phyloP scores from a whole-genome alignment of 176 grass and related monocot genomes.

The Musa troglodytarum region DNA sequence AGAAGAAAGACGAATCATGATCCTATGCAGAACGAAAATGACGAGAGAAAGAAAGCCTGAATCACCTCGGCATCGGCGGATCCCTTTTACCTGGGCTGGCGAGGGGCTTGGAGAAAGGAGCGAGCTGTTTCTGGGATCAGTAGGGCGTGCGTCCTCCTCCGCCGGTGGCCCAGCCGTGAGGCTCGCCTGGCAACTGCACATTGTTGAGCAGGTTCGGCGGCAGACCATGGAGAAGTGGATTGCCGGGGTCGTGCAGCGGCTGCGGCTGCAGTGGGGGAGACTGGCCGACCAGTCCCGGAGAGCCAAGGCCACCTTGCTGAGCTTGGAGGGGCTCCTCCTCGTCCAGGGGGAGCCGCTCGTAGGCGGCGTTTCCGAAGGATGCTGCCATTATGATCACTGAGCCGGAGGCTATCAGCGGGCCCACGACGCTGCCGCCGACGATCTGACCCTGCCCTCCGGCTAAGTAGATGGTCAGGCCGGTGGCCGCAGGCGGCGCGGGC shows the following conservation, averaged over 20 bases:
- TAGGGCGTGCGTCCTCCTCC: conserved; percentile 1
- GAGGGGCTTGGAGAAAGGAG: too few relatives aligned
- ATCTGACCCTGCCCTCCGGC: conserved; percentile 73
- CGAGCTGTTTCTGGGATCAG: not conserved
- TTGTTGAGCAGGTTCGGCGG: conserved; percentile 67
- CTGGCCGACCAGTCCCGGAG: conserved; percentile 29
- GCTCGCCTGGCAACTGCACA: conserved; percentile 47
- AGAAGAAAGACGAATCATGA: too few relatives aligned
- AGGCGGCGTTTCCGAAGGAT: conserved; percentile 68
- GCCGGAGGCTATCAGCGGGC: too few relatives aligned
- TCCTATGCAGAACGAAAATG: too few relatives aligned
- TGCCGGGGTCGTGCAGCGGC: conserved; percentile 30
- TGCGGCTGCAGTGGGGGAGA: conserved; percentile 32
- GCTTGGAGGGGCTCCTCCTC: conserved; percentile 40
- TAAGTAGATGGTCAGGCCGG: conserved; percentile 71
- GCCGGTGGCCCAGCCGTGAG: conserved; percentile 36
- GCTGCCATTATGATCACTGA: conserved; percentile 30
- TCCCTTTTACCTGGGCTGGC: too few relatives aligned
- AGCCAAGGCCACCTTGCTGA: conserved; percentile 25
- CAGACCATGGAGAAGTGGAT: conserved; percentile 57
- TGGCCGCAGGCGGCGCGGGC: conserved; percentile 63
- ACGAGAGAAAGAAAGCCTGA: too few relatives aligned
- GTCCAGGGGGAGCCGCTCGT: conserved; percentile 67
- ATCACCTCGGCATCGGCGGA: too few relatives aligned
- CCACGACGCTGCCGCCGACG: conserved; percentile 39